Percentiles rank a stretch among this genome's conserved stretches.
Evolutionary conservation across 2,329 filamentous ascomycete species (phyloP).

Genomic region (Mycosphaerella sp.): DNA sequence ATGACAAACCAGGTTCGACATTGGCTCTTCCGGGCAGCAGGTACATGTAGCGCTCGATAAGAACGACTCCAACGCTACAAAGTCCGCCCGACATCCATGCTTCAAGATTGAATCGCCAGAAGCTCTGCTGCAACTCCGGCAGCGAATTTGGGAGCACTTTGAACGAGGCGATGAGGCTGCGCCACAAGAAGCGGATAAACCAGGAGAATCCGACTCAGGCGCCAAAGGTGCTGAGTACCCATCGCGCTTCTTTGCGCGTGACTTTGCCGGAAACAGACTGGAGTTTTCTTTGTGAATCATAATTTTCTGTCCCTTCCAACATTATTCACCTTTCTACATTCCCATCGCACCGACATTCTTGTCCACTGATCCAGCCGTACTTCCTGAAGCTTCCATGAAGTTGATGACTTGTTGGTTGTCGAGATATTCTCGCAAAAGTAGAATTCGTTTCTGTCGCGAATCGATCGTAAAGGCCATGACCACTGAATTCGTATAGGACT

Average conservation of each 20-base stretch:
- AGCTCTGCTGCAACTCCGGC: slow-evolving; percentile 45
- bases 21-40: slow-evolving; percentile 47
- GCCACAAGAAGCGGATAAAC: slow-evolving; percentile 51
- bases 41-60: slow-evolving; percentile 50
- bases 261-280: slow-evolving; percentile 39
- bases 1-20: slow-evolving; percentile 45
- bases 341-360: slow-evolving; percentile 2
- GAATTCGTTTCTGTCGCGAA: slow-evolving; percentile 3
- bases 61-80: slow-evolving; percentile 32
- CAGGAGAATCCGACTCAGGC: slow-evolving; percentile 45
- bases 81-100: slow-evolving; percentile 52
- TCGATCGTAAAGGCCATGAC: slow-evolving; percentile 8
- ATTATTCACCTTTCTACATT: background rate
- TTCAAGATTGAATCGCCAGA: slow-evolving; percentile 49
- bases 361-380: slow-evolving; percentile 2
- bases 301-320: background rate
- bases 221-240: slow-evolving; percentile 55
- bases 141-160: slow-evolving; percentile 49
- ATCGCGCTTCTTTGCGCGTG: slow-evolving; percentile 54
- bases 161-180: slow-evolving; percentile 45
- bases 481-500: slow-evolving; percentile 4
- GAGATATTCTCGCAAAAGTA: slow-evolving; percentile 8
- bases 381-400: slow-evolving; percentile 7
- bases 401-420: slow-evolving; percentile 10
- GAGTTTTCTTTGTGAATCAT: slow-evolving; percentile 35